Evolutionary conservation across 208 protist genomes (phyloP), one percentile per base, ranked within the genome.

Genomic region (Leishmania braziliensis): DNA sequence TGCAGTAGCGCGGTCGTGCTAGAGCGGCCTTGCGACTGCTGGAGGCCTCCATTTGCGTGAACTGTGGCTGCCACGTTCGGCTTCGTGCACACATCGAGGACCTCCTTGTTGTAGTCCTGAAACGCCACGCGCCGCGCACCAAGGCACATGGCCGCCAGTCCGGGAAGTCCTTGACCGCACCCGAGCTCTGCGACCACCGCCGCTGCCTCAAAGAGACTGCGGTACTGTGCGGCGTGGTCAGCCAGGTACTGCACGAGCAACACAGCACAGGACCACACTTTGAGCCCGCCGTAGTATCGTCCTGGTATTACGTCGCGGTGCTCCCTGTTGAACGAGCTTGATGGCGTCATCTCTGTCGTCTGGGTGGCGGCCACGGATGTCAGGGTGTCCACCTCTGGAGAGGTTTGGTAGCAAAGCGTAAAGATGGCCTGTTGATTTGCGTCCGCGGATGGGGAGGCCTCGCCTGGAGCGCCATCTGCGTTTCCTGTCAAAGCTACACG

Each of bases 71-170:
- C 93, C 33, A 98, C 70, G 80, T 98, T 98, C n/a, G 93, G 90
- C 81, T 90, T 78, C 62, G 90, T 91, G 83, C 93, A 96, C 14
- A 87, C 26, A 10, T 91, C 76, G 0, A 97, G 83, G n/a, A 98
- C 95, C 77, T 97, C 91, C 26, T 82, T 86, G 80, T 98, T 98
- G 87, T 96, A 98, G 80, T 98, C 95, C 77, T 97, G 93, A 63
- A 96, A 90, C 26, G 90, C 79, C 10, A 98, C 78, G 16, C 77
- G 71, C 2, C 80, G 84, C 14, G 91, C 94, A 3, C 94, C 94
- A 46, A 95, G 82, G 20, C 87, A 70, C 60, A 97, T 66, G 20
- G 92, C 91, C 5, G 91, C 82, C 36, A 98, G 83, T 3, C 87
- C 92, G 2, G 92, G 92, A 20, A 98, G 77, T 3, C 74, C 92